phyloP scores from a whole-genome alignment of 352 stramenopile genomes.

The Phytophthora gonapodyides region DNA sequence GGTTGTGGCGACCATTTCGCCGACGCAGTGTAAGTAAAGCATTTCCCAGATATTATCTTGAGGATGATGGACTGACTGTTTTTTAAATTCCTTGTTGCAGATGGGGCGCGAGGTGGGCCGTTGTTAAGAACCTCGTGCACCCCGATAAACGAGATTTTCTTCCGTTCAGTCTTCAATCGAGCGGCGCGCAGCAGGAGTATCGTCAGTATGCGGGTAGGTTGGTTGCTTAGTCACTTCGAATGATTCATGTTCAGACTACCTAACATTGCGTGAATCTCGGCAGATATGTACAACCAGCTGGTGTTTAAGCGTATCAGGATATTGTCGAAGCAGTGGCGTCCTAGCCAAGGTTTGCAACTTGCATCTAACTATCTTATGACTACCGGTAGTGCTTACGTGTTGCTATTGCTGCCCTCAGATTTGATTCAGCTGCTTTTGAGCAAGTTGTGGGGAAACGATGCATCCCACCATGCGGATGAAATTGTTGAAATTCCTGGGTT shows the following conservation, averaged over 20 bases:
- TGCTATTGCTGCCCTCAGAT: conserved; percentile 25
- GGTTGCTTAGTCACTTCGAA: not conserved
- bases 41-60: not conserved
- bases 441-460: conserved; percentile 35
- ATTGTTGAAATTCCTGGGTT: conserved; percentile 44
- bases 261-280: not conserved
- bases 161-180: conserved; percentile 29
- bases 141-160: conserved; percentile 43
- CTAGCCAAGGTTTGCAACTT: conserved; percentile 32
- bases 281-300: conserved; percentile 41
- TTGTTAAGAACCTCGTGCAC: conserved; percentile 53
- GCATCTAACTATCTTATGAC: not conserved
- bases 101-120: conserved; percentile 48
- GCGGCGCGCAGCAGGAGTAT: conserved; percentile 17
- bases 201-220: conserved; percentile 23
- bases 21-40: conserved; percentile 28
- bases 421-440: conserved; percentile 42
- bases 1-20: conserved; percentile 11
- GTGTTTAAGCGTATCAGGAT: conserved; percentile 39
- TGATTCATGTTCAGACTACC: too few species aligned
- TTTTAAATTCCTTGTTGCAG: conserved; percentile 15
- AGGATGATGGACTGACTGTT: not conserved
- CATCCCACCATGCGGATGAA: conserved; percentile 9
- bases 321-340: conserved; percentile 42
- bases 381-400: not conserved